These are phyloP conservation scores for Aspergillus baeticus DNA, from an alignment of 495 filamentous ascomycete species.

Conservation along the genomic window DNA sequence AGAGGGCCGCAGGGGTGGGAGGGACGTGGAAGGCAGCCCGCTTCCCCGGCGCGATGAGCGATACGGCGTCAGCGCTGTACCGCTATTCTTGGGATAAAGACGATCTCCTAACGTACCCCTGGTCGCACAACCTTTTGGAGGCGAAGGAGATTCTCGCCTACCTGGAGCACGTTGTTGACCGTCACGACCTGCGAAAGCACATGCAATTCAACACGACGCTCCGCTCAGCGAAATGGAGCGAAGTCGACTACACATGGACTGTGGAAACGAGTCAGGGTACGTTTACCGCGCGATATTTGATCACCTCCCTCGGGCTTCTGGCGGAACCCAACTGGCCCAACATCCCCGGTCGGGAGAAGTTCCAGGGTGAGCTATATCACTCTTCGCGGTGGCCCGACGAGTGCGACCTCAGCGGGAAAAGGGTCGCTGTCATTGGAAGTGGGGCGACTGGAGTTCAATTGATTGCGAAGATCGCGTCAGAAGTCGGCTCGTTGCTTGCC, in stretches of 20 bases:
- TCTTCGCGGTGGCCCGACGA: slow-evolving; percentile 3
- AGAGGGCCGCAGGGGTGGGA: slow-evolving; percentile 45
- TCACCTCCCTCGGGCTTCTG: not conserved
- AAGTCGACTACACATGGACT: slow-evolving; percentile 12
- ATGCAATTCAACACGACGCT: slow-evolving; percentile 28
- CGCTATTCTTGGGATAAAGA: slow-evolving; percentile 28
- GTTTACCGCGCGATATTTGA: not conserved
- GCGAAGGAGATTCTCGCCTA: slow-evolving; percentile 27
- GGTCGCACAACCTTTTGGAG: slow-evolving; percentile 15
- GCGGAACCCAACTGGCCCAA: not conserved
- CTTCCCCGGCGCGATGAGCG: slow-evolving; percentile 25
- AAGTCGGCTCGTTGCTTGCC: not conserved
- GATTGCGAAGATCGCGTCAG: not conserved
- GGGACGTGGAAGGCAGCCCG: slow-evolving; percentile 47
- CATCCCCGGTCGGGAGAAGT: not conserved
- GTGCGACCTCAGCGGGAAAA: not conserved
- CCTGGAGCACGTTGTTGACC: slow-evolving; percentile 17
- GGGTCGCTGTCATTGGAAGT: not conserved
- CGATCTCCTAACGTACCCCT: slow-evolving; percentile 19
- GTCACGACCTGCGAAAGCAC: slow-evolving; percentile 20
- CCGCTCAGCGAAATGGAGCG: slow-evolving; percentile 18
- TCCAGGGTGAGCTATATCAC: not conserved
- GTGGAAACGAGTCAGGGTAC: slow-evolving; percentile 12
- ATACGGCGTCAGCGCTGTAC: slow-evolving; percentile 19
- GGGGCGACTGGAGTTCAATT: not conserved